Percentiles rank a stretch among this genome's conserved stretches.
Conservation (phyloP, 2,329 filamentous ascomycete genomes). For the Lachnellula suecica region DNA sequence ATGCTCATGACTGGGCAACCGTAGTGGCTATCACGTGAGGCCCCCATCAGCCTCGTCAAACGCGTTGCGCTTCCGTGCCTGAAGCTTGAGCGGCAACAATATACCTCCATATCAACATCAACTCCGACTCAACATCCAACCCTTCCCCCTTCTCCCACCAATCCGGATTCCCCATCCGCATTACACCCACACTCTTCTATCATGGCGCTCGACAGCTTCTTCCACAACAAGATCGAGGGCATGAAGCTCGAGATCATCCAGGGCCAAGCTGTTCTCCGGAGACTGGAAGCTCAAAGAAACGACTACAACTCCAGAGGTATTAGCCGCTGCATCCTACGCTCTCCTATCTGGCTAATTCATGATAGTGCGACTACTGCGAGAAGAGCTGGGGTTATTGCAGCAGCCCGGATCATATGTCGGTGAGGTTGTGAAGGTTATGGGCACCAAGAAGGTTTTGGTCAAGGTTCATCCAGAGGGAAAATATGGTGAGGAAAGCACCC, state of each 20-base stretch:
- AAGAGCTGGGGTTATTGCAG: constrained; percentile 93
- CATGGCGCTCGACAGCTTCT: constrained; percentile 99
- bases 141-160: not conserved
- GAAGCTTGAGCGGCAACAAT: too few relatives aligned
- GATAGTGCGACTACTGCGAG: constrained; percentile 80
- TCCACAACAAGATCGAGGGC: constrained; percentile 99
- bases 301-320: constrained; percentile 90
- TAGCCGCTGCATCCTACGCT: not conserved
- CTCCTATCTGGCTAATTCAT: constrained; percentile 18
- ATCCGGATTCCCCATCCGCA: constrained; percentile 9
- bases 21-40: too few relatives aligned
- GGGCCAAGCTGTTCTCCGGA: constrained; percentile 90
- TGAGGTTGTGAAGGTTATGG: constrained; percentile 99
- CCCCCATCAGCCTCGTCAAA: too few relatives aligned
- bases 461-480: constrained; percentile 99
- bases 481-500: constrained; percentile 70
- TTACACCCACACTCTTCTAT: constrained; percentile 36
- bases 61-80: too few relatives aligned
- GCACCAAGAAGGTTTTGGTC: constrained; percentile 97
- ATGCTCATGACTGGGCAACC: too few relatives aligned
- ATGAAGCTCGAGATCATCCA: constrained; percentile 99
- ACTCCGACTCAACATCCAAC: not conserved
- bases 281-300: constrained; percentile 96
- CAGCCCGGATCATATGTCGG: constrained; percentile 98
- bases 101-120: constrained; percentile 2